Evolutionary conservation across 768 basidiomycete species (phyloP), one percentile per base, ranked within the genome.

Genomic region (Royoungia palumana): DNA sequence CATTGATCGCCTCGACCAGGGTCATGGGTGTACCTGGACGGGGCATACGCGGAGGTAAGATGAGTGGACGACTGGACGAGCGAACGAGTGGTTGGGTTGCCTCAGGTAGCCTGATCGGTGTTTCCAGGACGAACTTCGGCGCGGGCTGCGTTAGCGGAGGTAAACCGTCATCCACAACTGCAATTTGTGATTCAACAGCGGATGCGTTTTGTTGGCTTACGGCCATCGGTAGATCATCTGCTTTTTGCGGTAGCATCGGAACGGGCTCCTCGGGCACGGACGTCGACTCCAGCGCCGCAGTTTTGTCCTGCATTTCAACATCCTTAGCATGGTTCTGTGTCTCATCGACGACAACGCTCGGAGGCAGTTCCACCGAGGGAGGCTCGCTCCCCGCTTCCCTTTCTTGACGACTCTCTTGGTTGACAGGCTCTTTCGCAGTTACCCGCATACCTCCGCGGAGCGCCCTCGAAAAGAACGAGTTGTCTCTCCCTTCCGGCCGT

Each of bases 381-480:
- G 50, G 19, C 11, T 10, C 19, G 10, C 21, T 30, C 14, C 41
- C 34, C 4, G 12, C 13, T 21, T n/a, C 38, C 35, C 34, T 35
- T 28, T 28, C 28, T 28, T 28, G 28, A 28, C 6, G 28, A 28
- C 28, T 13, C 16, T 48, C 38, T 4, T 13, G 16, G 7, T 19
- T 47, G 17, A 11, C 28, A 3, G 28, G 25, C 5, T 22, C 43
- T 1, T 51, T 57, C 13, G 9, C 21, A 37, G 50, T 16, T 7
- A 43, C 44, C 3, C 14, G 6, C 6, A 12, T 28, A 28, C 28
- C 24, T 10, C 55, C 34, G 19, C 5, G 38, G 50, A 65, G 32
- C 7, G 49, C 63, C 20, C 63, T 53, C 20, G 63, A 64, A 37
- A 63, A 64, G 48, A 64, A 66, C 4, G 58, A 5, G 13, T 57